A percentile compares a stretch with the other conserved stretches of the same genome.
These are phyloP conservation scores for Manihot esculenta DNA, from an alignment of 441 rosid genomes.

Conservation along the genomic window DNA sequence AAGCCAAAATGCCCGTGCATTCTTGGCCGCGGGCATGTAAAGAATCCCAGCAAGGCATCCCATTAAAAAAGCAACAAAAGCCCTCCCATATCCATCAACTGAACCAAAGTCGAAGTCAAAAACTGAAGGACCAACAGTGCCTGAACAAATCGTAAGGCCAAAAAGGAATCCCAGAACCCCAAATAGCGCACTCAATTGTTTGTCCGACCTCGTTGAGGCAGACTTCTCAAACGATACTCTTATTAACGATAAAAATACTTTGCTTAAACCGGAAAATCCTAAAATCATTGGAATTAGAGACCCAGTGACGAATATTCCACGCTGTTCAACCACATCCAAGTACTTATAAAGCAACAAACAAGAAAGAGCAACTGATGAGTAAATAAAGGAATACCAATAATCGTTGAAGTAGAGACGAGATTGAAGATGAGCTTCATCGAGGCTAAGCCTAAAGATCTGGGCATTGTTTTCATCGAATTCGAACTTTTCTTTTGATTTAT, in stretches of 20 bases:
- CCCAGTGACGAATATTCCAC: conserved; percentile 50
- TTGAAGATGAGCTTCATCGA: conserved; percentile 72
- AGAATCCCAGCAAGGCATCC: conserved; percentile 60
- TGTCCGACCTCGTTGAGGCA: conserved; percentile 81
- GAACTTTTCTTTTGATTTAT: conserved; percentile 65
- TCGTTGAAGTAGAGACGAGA: conserved; percentile 62
- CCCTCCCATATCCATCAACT: conserved; percentile 49
- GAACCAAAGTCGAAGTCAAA: conserved; percentile 62
- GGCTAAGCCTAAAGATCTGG: conserved; percentile 88
- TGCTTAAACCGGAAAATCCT: conserved; percentile 43
- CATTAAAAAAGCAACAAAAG: conserved; percentile 49
- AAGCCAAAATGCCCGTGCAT: conserved; percentile 81
- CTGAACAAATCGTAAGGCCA: conserved; percentile 52
- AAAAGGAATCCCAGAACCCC: conserved; percentile 59
- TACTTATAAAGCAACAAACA: conserved; percentile 42
- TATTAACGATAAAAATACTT: conserved; percentile 44
- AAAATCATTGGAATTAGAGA: conserved; percentile 54
- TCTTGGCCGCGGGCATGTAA: conserved; percentile 74
- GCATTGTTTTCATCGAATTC: conserved; percentile 93
- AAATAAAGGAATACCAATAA: conserved; percentile 47
- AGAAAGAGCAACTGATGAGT: conserved; percentile 44
- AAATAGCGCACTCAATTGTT: conserved; percentile 49
- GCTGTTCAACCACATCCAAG: conserved; percentile 29
- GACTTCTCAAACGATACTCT: conserved; percentile 71
- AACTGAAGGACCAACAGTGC: conserved; percentile 36